These are phyloP conservation scores for Guillardia theta DNA, from an alignment of 78 protist species.

Conservation along the genomic window DNA sequence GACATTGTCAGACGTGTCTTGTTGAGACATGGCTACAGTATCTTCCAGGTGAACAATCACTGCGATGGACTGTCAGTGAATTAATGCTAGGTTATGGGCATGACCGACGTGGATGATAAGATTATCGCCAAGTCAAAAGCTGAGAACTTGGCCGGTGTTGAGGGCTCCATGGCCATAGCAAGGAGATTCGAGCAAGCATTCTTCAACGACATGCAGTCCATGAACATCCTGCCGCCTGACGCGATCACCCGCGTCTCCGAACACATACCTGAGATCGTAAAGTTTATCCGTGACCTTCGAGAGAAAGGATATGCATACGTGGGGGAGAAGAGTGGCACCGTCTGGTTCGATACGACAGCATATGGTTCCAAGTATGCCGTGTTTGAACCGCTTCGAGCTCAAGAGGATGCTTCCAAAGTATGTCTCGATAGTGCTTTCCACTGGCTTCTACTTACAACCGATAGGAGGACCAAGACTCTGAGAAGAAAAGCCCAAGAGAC, in stretches of 20 bases:
- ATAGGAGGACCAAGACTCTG: background rate
- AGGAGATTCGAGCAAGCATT: constrained; percentile 53
- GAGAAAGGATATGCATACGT: constrained; percentile 62
- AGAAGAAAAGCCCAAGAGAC: constrained; percentile 53
- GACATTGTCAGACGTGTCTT: constrained; percentile 66
- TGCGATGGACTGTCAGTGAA: background rate
- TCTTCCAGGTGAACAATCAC: background rate
- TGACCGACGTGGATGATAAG: constrained; percentile 72
- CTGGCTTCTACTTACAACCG: background rate
- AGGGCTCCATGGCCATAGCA: background rate
- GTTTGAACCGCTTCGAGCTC: background rate
- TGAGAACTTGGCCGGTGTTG: background rate
- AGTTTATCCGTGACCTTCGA: constrained; percentile 51
- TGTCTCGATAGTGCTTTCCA: background rate
- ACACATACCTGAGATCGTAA: constrained; percentile 41
- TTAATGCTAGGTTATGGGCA: constrained; percentile 39
- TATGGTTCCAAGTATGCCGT: constrained; percentile 24
- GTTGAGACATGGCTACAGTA: background rate
- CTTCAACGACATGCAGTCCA: constrained; percentile 43
- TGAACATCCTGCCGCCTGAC: constrained; percentile 8
- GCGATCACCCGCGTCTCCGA: constrained; percentile 66
- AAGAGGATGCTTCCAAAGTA: background rate
- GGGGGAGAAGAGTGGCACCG: background rate
- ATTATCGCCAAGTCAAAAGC: constrained; percentile 35
- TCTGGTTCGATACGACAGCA: constrained; percentile 49